Percentiles rank a stretch among this genome's conserved stretches.
Evolutionary conservation across 495 filamentous ascomycete species (phyloP).

Genomic region (Aspergillus biplanus): DNA sequence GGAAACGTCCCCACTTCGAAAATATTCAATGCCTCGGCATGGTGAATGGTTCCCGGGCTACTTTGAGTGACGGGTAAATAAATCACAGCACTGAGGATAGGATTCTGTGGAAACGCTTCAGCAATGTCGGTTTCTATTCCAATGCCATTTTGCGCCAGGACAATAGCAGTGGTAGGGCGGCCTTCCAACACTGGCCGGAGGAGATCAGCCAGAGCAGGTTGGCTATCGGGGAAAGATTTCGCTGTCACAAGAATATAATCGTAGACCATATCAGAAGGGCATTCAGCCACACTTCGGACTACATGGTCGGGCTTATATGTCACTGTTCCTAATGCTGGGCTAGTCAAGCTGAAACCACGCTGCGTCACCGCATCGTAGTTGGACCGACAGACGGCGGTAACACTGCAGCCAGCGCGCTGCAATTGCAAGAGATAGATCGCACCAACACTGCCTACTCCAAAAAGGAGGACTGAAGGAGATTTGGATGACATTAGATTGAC

Average conservation of each 20-base stretch:
- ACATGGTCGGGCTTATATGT: slow-evolving; percentile 40
- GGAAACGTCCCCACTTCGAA: slow-evolving; percentile 55
- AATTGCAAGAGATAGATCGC: slow-evolving; percentile 51
- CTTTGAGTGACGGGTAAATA: slow-evolving; percentile 54
- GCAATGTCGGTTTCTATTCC: slow-evolving; percentile 53
- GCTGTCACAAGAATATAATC: slow-evolving; percentile 56
- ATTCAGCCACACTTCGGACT: slow-evolving; percentile 42
- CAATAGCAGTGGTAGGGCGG: slow-evolving; percentile 43
- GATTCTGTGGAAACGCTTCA: slow-evolving; percentile 43
- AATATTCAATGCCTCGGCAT: slow-evolving; percentile 34
- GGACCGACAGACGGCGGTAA: slow-evolving; percentile 55
- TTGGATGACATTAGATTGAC: not conserved
- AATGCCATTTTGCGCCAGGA: slow-evolving; percentile 59
- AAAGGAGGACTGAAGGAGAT: slow-evolving; percentile 38
- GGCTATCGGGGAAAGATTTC: slow-evolving; percentile 37
- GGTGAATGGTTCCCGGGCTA: slow-evolving; percentile 32
- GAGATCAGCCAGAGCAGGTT: slow-evolving; percentile 38
- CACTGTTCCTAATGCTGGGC: slow-evolving; percentile 45
- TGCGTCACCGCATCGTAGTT: slow-evolving; percentile 52
- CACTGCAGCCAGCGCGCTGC: slow-evolving; percentile 39
- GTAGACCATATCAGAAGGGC: slow-evolving; percentile 33
- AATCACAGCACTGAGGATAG: slow-evolving; percentile 51
- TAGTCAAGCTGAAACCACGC: slow-evolving; percentile 53
- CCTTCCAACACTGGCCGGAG: slow-evolving; percentile 45
- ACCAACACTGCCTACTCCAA: slow-evolving; percentile 54